A percentile compares a stretch with the other conserved stretches of the same genome.
These are phyloP conservation scores for Gardenia jasminoides DNA, from an alignment of 257 asterid genomes.

Conservation along the genomic window DNA sequence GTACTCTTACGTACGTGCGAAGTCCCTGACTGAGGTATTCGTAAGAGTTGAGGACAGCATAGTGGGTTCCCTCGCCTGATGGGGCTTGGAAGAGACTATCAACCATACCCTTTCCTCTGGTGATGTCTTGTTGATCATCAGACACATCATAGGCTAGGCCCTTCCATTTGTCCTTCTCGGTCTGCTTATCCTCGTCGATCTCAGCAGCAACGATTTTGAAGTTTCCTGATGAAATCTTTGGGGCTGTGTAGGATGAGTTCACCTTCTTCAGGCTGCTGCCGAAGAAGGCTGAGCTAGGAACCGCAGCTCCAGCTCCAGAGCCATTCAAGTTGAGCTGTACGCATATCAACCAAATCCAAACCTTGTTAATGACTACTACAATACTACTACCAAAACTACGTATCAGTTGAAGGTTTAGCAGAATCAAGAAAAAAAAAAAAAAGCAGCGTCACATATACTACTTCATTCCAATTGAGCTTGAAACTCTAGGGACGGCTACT, in stretches of 20 bases:
- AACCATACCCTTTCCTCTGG: conserved; percentile 79
- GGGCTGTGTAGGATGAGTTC: conserved; percentile 19
- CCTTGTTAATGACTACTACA: not conserved
- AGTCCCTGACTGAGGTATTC: conserved; percentile 78
- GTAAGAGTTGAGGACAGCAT: conserved; percentile 58
- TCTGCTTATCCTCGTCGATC: conserved; percentile 41
- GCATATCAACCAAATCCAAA: conserved; percentile 2
- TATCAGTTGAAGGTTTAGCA: too few species aligned
- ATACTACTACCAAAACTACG: too few species aligned
- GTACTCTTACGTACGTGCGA: conserved; percentile 46
- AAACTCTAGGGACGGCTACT: too few species aligned
- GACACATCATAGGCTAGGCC: conserved; percentile 58
- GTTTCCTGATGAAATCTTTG: conserved; percentile 34
- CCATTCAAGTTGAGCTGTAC: conserved; percentile 60
- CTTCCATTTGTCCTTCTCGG: conserved; percentile 56
- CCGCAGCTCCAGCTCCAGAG: conserved; percentile 33
- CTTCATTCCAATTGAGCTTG: not conserved
- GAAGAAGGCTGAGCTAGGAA: conserved; percentile 49
- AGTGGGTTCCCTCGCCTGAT: conserved; percentile 63
- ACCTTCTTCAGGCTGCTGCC: conserved; percentile 54
- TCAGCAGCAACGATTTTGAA: conserved; percentile 47
- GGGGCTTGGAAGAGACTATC: conserved; percentile 79
- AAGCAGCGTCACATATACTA: not conserved
- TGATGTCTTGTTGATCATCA: conserved; percentile 81
- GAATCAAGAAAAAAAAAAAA: too few species aligned